Evolutionary conservation across 139 green algal genomes (phyloP).

Genomic region (Diplosphaera chodatii): DNA sequence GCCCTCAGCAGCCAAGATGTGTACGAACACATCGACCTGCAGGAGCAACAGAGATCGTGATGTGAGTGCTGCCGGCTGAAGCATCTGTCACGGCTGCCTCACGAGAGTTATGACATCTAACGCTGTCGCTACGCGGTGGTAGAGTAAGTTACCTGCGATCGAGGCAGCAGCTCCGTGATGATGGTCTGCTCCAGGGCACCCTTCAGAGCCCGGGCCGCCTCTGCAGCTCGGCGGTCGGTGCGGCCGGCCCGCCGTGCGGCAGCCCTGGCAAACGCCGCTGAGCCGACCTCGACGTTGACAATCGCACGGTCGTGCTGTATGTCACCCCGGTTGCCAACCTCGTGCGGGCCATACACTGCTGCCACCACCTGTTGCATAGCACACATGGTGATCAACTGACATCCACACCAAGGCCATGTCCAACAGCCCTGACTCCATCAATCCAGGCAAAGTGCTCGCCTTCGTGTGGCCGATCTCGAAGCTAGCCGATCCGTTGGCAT

Average conservation of each 20-base stretch:
- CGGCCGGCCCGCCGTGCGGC: neutral
- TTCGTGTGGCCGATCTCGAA: slow-evolving; percentile 96
- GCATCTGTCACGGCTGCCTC: too few relatives aligned
- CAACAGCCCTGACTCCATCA: too few relatives aligned
- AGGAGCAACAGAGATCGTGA: too few relatives aligned
- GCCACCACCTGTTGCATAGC: slow-evolving; percentile 92
- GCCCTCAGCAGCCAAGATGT: slow-evolving; percentile 86
- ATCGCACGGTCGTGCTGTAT: slow-evolving; percentile 50
- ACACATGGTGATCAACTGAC: too few relatives aligned
- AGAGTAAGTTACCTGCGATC: slow-evolving; percentile 56
- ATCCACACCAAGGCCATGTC: too few relatives aligned
- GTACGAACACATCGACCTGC: slow-evolving; percentile 82
- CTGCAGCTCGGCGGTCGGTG: slow-evolving; percentile 35
- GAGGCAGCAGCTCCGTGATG: slow-evolving; percentile 70
- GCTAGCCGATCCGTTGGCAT: slow-evolving; percentile 70
- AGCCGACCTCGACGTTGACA: slow-evolving; percentile 83
- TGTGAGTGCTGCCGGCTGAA: too few relatives aligned
- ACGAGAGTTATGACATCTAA: too few relatives aligned
- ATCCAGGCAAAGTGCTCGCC: too few relatives aligned
- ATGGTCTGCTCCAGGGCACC: slow-evolving; percentile 82
- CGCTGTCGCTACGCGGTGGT: too few relatives aligned
- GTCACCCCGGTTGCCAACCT: slow-evolving; percentile 47
- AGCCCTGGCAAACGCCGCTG: slow-evolving; percentile 88
- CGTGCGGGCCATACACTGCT: slow-evolving; percentile 85
- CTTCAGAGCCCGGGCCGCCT: slow-evolving; percentile 69